Evolutionary conservation across 1,284 basidiomycete species (phyloP).

Genomic region (Sparassis latifolia): DNA sequence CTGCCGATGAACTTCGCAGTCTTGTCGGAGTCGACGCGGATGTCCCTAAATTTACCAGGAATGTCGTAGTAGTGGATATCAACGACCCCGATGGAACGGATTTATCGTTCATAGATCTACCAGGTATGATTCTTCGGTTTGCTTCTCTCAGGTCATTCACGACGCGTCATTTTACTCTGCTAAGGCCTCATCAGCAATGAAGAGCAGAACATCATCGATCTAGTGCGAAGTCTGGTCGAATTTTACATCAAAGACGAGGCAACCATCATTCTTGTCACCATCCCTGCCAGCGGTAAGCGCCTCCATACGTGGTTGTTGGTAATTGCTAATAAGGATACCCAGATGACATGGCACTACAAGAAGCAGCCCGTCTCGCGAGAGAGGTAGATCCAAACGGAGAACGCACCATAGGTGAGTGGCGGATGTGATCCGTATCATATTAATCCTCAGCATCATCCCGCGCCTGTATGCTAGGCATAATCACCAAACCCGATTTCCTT

Average conservation of each 20-base stretch:
- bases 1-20: slow-evolving; percentile 12
- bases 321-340: neutral
- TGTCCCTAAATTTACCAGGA: slow-evolving; percentile 19
- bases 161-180: no score
- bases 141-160: neutral
- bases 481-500: slow-evolving; percentile 57
- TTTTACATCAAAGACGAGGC: slow-evolving; percentile 34
- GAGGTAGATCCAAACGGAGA: slow-evolving; percentile 41
- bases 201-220: slow-evolving; percentile 29
- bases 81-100: slow-evolving; percentile 35
- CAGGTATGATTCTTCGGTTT: slow-evolving; percentile 25
- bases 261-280: slow-evolving; percentile 49
- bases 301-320: neutral
- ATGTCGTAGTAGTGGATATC: slow-evolving; percentile 24
- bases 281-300: slow-evolving; percentile 48
- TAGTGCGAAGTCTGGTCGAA: slow-evolving; percentile 37
- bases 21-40: slow-evolving; percentile 6
- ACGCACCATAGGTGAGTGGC: slow-evolving; percentile 47
- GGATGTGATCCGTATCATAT: no score
- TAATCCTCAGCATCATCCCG: no score
- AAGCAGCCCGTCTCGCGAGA: slow-evolving; percentile 43
- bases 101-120: slow-evolving; percentile 48
- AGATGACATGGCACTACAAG: slow-evolving; percentile 61
- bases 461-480: slow-evolving; percentile 34
- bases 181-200: slow-evolving; percentile 50